Percentiles rank a stretch among this genome's conserved stretches.
These are phyloP conservation scores for Capillidium rhysosporum DNA, from an alignment of 371 early-diverging fungal species.

Conservation along the genomic window DNA sequence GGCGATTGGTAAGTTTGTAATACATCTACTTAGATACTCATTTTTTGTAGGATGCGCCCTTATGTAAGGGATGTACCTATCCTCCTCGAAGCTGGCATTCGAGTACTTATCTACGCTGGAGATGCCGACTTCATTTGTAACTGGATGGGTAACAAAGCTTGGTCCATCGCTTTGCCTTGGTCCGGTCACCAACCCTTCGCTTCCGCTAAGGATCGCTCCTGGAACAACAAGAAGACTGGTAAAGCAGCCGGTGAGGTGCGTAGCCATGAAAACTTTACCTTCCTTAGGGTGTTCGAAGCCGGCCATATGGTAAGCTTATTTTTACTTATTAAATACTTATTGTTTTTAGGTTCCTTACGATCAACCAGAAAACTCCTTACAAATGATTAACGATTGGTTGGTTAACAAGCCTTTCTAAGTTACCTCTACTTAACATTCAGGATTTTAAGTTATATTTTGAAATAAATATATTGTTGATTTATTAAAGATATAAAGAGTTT, in stretches of 20 bases:
- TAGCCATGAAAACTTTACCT: slow-evolving; percentile 48
- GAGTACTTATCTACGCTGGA: slow-evolving; percentile 76
- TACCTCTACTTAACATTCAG: no score
- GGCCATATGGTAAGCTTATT: slow-evolving; percentile 57
- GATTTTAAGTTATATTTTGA: no score
- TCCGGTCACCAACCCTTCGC: slow-evolving; percentile 40
- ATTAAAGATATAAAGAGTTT: no score
- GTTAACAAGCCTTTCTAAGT: slow-evolving; percentile 10
- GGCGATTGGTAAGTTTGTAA: slow-evolving; percentile 35
- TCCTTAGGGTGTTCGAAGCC: slow-evolving; percentile 61
- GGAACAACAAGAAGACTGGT: slow-evolving; percentile 17
- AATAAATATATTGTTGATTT: no score
- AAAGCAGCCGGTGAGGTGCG: slow-evolving; percentile 52
- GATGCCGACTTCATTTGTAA: slow-evolving; percentile 73
- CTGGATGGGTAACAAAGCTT: slow-evolving; percentile 90
- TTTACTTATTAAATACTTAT: not conserved
- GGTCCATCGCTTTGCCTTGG: slow-evolving; percentile 69
- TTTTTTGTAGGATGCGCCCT: slow-evolving; percentile 44
- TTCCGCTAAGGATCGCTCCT: slow-evolving; percentile 31
- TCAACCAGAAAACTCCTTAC: slow-evolving; percentile 30
- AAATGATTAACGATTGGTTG: slow-evolving; percentile 35
- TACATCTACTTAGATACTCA: not conserved
- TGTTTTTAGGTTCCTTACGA: slow-evolving; percentile 29
- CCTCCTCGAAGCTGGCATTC: slow-evolving; percentile 57
- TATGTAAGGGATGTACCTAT: slow-evolving; percentile 49